A percentile compares a stretch with the other conserved stretches of the same genome.
These are phyloP conservation scores for Triangularia verruculosa DNA, from an alignment of 2,329 filamentous ascomycete genomes.

Conservation along the genomic window DNA sequence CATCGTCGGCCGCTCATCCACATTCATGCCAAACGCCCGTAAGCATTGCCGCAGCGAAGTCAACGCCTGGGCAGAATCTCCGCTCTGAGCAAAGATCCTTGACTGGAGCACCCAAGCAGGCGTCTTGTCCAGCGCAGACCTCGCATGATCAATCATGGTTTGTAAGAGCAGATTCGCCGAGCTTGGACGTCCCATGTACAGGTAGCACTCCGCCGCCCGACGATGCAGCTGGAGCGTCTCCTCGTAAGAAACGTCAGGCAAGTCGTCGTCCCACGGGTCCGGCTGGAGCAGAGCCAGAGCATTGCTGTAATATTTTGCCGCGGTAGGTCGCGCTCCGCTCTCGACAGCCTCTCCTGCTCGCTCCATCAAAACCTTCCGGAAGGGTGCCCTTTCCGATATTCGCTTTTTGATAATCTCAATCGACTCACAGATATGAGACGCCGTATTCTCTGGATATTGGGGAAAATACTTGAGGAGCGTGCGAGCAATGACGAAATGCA, in stretches of 20 bases:
- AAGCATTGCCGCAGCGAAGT: conserved; percentile 69
- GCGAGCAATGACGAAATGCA: conserved; percentile 88
- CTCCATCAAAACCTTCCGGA: conserved; percentile 72
- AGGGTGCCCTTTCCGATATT: conserved; percentile 60
- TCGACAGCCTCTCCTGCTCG: conserved; percentile 77
- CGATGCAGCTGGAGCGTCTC: conserved; percentile 81
- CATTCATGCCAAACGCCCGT: conserved; percentile 61
- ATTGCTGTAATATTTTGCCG: conserved; percentile 75
- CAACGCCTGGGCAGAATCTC: conserved; percentile 68
- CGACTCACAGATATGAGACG: conserved; percentile 77
- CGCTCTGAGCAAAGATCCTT: conserved; percentile 70
- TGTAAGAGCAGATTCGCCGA: conserved; percentile 67
- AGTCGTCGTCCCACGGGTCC: conserved; percentile 69
- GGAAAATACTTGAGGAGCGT: conserved; percentile 74
- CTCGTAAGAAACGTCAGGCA: conserved; percentile 74
- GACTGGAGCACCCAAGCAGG: conserved; percentile 81
- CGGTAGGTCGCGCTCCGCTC: conserved; percentile 77
- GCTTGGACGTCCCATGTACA: conserved; percentile 70
- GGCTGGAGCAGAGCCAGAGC: conserved; percentile 78
- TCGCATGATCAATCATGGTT: conserved; percentile 67
- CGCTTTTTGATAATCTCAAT: conserved; percentile 69
- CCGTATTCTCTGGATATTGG: conserved; percentile 66
- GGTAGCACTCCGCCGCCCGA: conserved; percentile 76
- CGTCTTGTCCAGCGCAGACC: conserved; percentile 73
- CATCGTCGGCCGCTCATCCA: conserved; percentile 65